Evolutionary conservation across 1,284 basidiomycete species (phyloP), one percentile per base, ranked within the genome.

Genomic region (Grifola frondosa): DNA sequence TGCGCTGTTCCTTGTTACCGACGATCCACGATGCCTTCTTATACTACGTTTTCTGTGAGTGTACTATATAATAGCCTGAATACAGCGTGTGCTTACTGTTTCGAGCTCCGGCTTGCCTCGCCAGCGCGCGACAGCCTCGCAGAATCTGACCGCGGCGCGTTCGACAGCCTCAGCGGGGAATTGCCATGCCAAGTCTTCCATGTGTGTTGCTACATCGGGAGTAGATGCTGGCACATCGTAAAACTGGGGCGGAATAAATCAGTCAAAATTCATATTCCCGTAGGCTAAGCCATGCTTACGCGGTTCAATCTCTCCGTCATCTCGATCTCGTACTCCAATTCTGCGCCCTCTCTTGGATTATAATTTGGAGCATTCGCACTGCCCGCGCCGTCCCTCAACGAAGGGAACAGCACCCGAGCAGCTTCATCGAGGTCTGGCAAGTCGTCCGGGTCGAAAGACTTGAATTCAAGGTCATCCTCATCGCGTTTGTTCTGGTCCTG

Each of bases 161-260:
- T 91, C 88, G 17, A 89, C 75, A n/a, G 84, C 81, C 53, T 91
- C 87, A 1, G 82, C 81, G 22, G 88, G 85, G 59, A 82, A 91
- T 52, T 80, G 78, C 77, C 81, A 84, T 3, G 86, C 84, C 5
- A 91, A 68, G 55, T 85, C 80, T 56, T 88, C 84, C 76, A 91
- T 81, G 52, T 91, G 88, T 2, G 83, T 85, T 4, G 81, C 78
- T 15, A 90, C 69, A 59, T 88, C 84, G 0, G 81, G 81, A 0
- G 84, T 84, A 22, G 78, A 71, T 5, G 68, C 60, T 4, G 85
- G 83, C 33, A 90, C 78, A 39, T 83, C 81, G 50, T 84, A 81
- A 59, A 90, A 90, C 87, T 90, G 51, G 8, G 30, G 12, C 33
- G 37, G 44, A 22, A 30, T 28, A 45, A 37, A 28, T 31, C 24